Percentiles rank a stretch among this genome's conserved stretches.
Evolutionary conservation across 305 asterid species (phyloP).

Genomic region (Ilex paraguariensis): DNA sequence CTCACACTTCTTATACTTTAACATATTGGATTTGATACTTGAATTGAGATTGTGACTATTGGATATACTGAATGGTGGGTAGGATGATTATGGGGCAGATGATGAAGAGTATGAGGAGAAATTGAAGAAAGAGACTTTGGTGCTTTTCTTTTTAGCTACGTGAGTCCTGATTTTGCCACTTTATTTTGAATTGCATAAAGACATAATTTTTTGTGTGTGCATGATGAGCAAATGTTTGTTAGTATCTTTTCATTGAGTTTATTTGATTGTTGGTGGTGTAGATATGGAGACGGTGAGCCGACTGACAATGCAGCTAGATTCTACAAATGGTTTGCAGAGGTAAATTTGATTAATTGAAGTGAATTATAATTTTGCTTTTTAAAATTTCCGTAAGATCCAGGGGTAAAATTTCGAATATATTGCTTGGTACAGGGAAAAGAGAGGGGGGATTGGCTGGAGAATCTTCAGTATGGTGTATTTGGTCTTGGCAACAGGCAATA

Average conservation of each 20-base stretch:
- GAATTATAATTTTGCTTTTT: neutral
- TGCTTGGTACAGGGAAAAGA: conserved; percentile 59
- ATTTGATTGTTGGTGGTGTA: conserved; percentile 54
- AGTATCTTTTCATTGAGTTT: conserved; percentile 30
- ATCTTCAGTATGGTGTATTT: conserved; percentile 78
- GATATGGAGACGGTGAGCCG: conserved; percentile 99
- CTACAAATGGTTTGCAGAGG: conserved; percentile 93
- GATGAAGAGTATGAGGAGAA: conserved; percentile 88
- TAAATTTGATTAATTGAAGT: conserved; percentile 15
- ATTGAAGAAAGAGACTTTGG: conserved; percentile 69
- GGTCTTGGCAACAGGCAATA: conserved; percentile 98
- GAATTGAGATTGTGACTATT: neutral
- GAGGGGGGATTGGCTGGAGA: conserved; percentile 66
- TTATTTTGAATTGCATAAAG: conserved; percentile 8
- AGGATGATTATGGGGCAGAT: conserved; percentile 98
- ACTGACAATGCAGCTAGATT: conserved; percentile 97
- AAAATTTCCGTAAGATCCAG: conserved; percentile 8
- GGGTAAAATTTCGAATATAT: conserved; percentile 12
- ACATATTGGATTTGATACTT: conserved; percentile 5
- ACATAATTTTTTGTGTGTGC: neutral
- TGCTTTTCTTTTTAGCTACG: conserved; percentile 93
- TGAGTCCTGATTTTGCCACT: conserved; percentile 29
- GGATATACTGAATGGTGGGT: conserved; percentile 12
- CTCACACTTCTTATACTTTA: too few species aligned
- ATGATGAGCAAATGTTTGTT: neutral